Conservation (phyloP, 2,329 filamentous ascomycete genomes). For the Meredithiella fracta region DNA sequence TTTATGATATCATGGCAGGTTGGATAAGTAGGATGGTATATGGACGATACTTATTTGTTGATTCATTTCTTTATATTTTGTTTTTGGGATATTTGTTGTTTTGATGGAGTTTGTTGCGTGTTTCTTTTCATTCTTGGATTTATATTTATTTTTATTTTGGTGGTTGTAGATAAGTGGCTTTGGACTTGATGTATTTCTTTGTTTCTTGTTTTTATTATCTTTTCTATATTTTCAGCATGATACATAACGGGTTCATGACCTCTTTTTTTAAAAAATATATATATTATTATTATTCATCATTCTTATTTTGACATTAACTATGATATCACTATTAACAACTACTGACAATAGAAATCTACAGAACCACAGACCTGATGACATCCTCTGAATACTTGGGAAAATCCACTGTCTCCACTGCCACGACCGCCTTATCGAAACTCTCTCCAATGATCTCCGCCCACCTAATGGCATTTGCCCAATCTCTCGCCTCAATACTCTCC, state of each 20-base stretch:
- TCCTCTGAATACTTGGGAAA: not conserved
- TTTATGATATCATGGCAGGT: not conserved
- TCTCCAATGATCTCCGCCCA: conserved; percentile 43
- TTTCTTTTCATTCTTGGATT: no score
- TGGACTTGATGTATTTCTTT: not conserved
- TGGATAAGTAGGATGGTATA: not conserved
- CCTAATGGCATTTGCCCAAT: conserved; percentile 39
- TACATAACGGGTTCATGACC: no score
- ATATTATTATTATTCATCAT: not conserved
- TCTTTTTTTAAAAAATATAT: no score
- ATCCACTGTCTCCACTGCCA: conserved; percentile 12
- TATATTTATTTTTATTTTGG: no score
- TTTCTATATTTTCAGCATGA: not conserved
- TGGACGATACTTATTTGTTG: no score
- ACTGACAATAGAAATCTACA: no score
- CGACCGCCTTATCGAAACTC: conserved; percentile 29
- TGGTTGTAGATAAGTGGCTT: no score
- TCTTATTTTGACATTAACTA: not conserved
- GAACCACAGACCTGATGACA: no score
- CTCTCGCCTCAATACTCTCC: conserved; percentile 44
- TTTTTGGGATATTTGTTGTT: no score
- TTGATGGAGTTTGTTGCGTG: no score
- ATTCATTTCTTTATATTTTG: no score
- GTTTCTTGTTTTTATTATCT: conserved; percentile 3
- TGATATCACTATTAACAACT: no score